Evolutionary conservation across 78 protist species (phyloP).

Genomic region (Monosiga brevicollis): DNA sequence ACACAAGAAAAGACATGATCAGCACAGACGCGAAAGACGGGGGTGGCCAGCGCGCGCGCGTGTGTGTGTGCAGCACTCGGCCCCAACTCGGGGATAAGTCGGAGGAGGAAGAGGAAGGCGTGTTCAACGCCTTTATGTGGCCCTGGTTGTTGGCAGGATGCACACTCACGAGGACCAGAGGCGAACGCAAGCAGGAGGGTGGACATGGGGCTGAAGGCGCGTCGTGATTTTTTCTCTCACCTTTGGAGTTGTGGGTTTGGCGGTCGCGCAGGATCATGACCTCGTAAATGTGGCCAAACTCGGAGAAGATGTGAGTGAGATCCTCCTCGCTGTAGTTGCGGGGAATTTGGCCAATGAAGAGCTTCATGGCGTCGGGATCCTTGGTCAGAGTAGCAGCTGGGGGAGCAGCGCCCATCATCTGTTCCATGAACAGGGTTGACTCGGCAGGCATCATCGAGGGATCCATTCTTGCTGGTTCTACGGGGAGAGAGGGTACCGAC

Average conservation of each 20-base stretch:
- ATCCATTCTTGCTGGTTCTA: neutral
- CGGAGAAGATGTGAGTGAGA: slow-evolving; percentile 20
- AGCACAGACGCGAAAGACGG: neutral
- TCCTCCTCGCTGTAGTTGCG: slow-evolving; percentile 29
- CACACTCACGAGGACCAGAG: neutral
- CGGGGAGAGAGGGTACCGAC: neutral
- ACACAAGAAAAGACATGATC: no score
- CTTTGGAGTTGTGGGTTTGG: neutral
- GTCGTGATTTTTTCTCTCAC: neutral
- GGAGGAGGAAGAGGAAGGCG: no score
- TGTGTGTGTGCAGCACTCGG: no score
- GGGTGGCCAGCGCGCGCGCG: neutral
- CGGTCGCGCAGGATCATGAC: slow-evolving; percentile 10
- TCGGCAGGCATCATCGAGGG: neutral
- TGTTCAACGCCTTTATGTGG: no score
- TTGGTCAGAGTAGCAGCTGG: neutral
- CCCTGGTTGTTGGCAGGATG: no score
- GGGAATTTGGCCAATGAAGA: slow-evolving; percentile 67
- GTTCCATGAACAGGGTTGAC: neutral
- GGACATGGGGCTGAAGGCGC: neutral
- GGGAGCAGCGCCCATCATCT: neutral
- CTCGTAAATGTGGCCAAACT: slow-evolving; percentile 30
- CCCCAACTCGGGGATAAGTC: no score
- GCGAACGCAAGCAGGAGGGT: neutral
- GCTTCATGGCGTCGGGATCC: slow-evolving; percentile 26